phyloP scores from a whole-genome alignment of 768 basidiomycete species.

The Omphalotus guepiniiformis region DNA sequence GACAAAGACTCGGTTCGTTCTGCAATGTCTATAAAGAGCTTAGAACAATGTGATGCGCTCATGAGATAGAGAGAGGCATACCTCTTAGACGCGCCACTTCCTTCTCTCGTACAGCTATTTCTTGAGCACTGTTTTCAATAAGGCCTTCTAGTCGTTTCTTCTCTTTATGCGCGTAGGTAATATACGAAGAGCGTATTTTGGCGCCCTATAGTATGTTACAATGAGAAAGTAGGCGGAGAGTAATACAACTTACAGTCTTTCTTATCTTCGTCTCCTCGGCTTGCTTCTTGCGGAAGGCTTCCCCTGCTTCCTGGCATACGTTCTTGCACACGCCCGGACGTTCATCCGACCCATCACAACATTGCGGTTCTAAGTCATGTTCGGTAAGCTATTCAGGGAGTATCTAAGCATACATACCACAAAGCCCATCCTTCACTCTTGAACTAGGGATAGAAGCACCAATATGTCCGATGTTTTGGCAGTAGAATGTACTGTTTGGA shows the following conservation, averaged over 20 bases:
- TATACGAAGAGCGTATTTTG: constrained; percentile 88
- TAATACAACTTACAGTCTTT: constrained; percentile 51
- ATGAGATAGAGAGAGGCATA: constrained; percentile 21
- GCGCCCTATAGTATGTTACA: constrained; percentile 55
- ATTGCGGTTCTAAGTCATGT: constrained; percentile 64
- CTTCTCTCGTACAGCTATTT: constrained; percentile 60
- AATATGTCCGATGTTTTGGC: constrained; percentile 84
- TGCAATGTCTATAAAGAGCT: constrained; percentile 54
- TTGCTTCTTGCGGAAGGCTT: constrained; percentile 56
- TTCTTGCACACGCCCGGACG: constrained; percentile 74
- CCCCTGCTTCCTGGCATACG: constrained; percentile 71
- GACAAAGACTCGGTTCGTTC: constrained; percentile 76
- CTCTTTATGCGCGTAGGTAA: constrained; percentile 85
- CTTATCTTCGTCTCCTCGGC: constrained; percentile 76
- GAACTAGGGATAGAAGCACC: constrained; percentile 75
- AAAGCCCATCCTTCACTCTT: constrained; percentile 88
- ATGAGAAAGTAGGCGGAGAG: constrained; percentile 1
- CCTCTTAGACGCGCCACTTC: constrained; percentile 75
- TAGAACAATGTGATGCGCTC: not conserved
- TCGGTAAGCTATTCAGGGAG: constrained; percentile 12
- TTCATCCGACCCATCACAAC: constrained; percentile 97
- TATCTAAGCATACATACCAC: constrained; percentile 54
- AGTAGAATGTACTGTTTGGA: constrained; percentile 72
- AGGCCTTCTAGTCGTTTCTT: constrained; percentile 74
- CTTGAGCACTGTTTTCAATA: constrained; percentile 45